Base-by-base conservation (phyloP, 352 stramenopile genomes). In the Aphanomyces cochlioides region DNA sequence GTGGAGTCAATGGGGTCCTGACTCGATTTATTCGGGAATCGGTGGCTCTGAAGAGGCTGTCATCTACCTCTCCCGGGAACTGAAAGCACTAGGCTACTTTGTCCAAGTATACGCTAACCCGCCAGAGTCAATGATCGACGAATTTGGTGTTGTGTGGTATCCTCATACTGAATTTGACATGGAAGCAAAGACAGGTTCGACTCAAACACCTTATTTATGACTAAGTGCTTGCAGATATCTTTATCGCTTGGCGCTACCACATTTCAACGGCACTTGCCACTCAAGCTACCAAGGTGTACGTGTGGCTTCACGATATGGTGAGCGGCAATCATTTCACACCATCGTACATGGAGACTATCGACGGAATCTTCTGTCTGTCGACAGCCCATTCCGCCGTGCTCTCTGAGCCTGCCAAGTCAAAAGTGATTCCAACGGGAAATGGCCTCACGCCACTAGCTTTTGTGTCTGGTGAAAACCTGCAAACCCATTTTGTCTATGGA, bases 1-100 rank as follows among this genome's bases (percentile, higher is more conserved):
- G 92, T 98, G 91, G 90, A 78, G 76, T 0, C 47, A 83, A 8
- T 98, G 92, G 92, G 90, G 90, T 0, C 91, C 90, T 37, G 88
- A 79, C 3, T 95, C 85, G 1, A 74, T 93, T 4, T 38, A 41
- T 12, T 77, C 63, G 0, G 92, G 89, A 7, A 78, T 97, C 15
- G 92, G 92, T 36, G 92, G 92, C 0, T 97, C 89, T 6, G 92
- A 98, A 73, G 90, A 98, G 78, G 88, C 92, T 0, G 90, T 97
- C 0, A 83, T 97, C 19, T 96, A 96, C 67, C 69, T 98, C 13
- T 74, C 90, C 4, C 70, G 76, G 0, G 88, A 96, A 65, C 77
- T 98, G 2, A 79, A 79, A 5, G 72, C 75, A 10, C 78, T 94
- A 12, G 91, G 92, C 2, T 96, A 94, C 75, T 84, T 75, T 75